Conservation (phyloP, 2,329 filamentous ascomycete genomes). For the Hypoxylon sp. region DNA sequence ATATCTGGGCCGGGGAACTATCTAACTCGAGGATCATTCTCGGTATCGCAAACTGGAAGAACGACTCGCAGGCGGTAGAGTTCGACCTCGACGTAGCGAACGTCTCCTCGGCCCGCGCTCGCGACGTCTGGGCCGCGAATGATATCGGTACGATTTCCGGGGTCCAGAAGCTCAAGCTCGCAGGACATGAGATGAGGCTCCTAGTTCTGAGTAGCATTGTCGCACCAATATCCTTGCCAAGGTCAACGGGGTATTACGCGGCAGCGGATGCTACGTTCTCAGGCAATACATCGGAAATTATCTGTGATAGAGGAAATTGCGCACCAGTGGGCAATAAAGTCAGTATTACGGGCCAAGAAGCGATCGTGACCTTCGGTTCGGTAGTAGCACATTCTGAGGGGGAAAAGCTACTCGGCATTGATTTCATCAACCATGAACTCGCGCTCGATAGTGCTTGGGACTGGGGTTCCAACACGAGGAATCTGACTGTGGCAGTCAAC, state of each 20-base stretch:
- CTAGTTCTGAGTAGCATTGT: constrained; percentile 58
- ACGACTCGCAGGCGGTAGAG: constrained; percentile 59
- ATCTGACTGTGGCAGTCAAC: constrained; percentile 66
- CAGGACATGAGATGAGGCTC: constrained; percentile 59
- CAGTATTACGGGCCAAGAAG: constrained; percentile 55
- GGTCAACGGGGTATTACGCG: constrained; percentile 58
- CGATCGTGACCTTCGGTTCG: constrained; percentile 56
- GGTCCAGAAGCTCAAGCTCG: constrained; percentile 54
- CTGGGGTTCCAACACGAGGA: constrained; percentile 64
- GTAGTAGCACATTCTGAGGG: constrained; percentile 53
- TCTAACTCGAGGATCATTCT: constrained; percentile 61
- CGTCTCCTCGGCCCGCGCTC: constrained; percentile 57
- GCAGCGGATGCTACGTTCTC: constrained; percentile 57
- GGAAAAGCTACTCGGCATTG: constrained; percentile 61
- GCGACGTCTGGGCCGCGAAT: constrained; percentile 59
- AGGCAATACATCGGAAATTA: constrained; percentile 55
- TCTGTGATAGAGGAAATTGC: constrained; percentile 60
- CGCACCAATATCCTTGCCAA: constrained; percentile 41
- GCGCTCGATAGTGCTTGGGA: constrained; percentile 60
- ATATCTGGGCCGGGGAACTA: constrained; percentile 66
- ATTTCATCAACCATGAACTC: constrained; percentile 69
- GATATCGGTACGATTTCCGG: constrained; percentile 56
- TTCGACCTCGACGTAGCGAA: constrained; percentile 61
- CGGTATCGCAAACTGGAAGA: constrained; percentile 66
- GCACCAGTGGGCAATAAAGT: constrained; percentile 62